Percentiles rank a stretch among this genome's conserved stretches.
Evolutionary conservation across 352 stramenopile genomes (phyloP).

Genomic region (Phytophthora colocasiae): DNA sequence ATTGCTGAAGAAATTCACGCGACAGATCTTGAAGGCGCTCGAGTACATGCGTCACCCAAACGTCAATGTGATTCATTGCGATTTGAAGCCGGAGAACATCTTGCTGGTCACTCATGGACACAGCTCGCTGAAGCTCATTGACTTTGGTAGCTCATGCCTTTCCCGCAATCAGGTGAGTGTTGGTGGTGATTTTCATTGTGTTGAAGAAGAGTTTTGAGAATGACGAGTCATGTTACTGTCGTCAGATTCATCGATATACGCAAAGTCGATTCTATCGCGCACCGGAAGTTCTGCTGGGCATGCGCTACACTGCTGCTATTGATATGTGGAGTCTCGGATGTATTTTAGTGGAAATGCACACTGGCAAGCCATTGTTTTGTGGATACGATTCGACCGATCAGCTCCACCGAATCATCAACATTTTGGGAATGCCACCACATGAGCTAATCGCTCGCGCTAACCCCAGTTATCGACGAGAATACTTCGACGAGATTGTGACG

Average conservation of each 20-base stretch:
- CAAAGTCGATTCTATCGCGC: slow-evolving; percentile 98
- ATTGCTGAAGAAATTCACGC: slow-evolving; percentile 95
- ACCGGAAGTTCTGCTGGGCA: slow-evolving; percentile 87
- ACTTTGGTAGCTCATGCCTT: slow-evolving; percentile 98
- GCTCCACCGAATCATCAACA: slow-evolving; percentile 95
- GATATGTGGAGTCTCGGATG: slow-evolving; percentile 92
- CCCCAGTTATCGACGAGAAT: slow-evolving; percentile 83
- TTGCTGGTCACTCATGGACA: slow-evolving; percentile 94
- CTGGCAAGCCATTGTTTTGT: slow-evolving; percentile 97
- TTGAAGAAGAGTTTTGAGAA: background rate
- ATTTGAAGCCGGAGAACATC: slow-evolving; percentile 99
- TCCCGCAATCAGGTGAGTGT: slow-evolving; percentile 86
- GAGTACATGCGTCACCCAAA: slow-evolving; percentile 89
- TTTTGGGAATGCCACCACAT: slow-evolving; percentile 94
- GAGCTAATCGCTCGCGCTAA: slow-evolving; percentile 92
- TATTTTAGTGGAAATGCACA: slow-evolving; percentile 98
- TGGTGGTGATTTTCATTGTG: too few species aligned
- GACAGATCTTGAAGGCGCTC: slow-evolving; percentile 93
- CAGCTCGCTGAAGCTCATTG: slow-evolving; percentile 98
- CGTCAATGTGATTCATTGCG: slow-evolving; percentile 98
- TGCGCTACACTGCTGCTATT: slow-evolving; percentile 85
- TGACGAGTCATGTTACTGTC: slow-evolving; percentile 4
- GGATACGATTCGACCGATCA: slow-evolving; percentile 97
- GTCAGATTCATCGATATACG: slow-evolving; percentile 97
- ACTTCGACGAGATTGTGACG: slow-evolving; percentile 91